Conservation (phyloP, 768 basidiomycete genomes). For the Mrakia gelida region DNA sequence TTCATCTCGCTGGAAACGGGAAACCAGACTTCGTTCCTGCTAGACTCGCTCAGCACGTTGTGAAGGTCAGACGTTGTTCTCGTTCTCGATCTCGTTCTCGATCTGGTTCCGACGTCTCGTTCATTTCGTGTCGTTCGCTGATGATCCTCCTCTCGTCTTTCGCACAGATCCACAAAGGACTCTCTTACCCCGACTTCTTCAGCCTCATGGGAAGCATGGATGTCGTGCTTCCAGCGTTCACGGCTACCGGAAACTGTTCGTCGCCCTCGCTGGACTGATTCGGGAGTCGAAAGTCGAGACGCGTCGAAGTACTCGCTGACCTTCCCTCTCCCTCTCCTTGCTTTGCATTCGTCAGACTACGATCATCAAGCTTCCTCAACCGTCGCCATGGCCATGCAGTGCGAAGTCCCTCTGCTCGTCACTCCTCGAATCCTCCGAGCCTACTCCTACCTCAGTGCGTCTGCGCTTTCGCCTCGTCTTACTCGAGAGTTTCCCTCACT, state of each 20-base stretch:
- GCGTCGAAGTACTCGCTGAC: background rate
- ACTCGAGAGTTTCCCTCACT: background rate
- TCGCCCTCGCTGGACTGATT: background rate
- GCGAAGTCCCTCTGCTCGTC: slow-evolving; percentile 12
- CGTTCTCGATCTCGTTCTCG: too few relatives aligned
- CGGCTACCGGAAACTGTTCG: background rate
- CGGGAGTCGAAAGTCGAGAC: background rate
- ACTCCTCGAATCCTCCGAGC: slow-evolving; percentile 2
- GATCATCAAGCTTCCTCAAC: slow-evolving; percentile 4
- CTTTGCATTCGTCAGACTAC: background rate
- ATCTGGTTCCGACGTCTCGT: too few relatives aligned
- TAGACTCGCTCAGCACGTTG: background rate
- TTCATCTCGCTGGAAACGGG: slow-evolving; percentile 14
- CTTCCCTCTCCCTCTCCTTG: background rate
- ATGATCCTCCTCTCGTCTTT: too few relatives aligned
- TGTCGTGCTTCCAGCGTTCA: background rate
- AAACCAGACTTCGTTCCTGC: slow-evolving; percentile 3
- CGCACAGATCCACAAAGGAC: background rate
- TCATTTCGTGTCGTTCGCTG: too few relatives aligned
- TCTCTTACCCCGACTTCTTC: slow-evolving; percentile 12
- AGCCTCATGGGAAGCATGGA: slow-evolving; percentile 9
- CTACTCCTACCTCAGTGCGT: slow-evolving; percentile 6
- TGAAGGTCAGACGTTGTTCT: background rate
- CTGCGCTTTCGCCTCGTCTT: background rate
- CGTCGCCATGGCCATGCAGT: slow-evolving; percentile 15